Base-by-base conservation (phyloP, 23 red algal species). In the Chondrus crispus region DNA sequence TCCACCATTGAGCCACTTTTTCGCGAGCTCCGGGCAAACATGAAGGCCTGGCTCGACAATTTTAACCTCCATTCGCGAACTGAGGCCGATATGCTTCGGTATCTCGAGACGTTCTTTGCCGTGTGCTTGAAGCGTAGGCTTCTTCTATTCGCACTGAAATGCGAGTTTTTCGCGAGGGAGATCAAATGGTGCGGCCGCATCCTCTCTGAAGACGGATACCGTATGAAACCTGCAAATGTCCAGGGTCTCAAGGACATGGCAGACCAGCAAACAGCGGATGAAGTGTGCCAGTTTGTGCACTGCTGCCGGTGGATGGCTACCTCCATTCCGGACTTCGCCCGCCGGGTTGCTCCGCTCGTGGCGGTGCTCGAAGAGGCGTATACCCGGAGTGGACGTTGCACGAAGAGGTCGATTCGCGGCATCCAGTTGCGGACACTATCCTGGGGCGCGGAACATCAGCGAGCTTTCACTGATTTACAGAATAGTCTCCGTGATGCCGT, bases 261-360 rank as follows among this genome's bases (percentile, higher is more conserved):
- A 0, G 19, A 68, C 4, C 62, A 58, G 11, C 39, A 49, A 26
- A 73, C 82, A 13, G 82, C 82, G 4, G 62, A 86, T 18, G 63
- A 86, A 41, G 41, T 86, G 6, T 53, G 63, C 66, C 40, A 86
- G 3, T 86, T 86, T 73, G 36, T 86, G 12, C 42, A 86, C 32
- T 86, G 62, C 19, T 86, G 82, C 40, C 10, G 82, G 4, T 86
- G 82, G 82, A 86, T 73, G 82, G 6, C 50, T 8, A 72, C 10
- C 4, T 58, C 62, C 4, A 86, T 86, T 26, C 37, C 82, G 6
- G 82, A 74, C 45, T 73, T 71, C 18, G 82, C 22, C 8, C 12
- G 40, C 14, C 32, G 19, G 19, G 28, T 86, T 3, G 63, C 62
- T 20, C 82, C 82, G 5, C 43, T 86, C 29, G 43, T 6, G 20